Evolutionary conservation across 257 asterid genomes (phyloP), one percentile per base, ranked within the genome.

Genomic region (Nyctanthes arbortristis): DNA sequence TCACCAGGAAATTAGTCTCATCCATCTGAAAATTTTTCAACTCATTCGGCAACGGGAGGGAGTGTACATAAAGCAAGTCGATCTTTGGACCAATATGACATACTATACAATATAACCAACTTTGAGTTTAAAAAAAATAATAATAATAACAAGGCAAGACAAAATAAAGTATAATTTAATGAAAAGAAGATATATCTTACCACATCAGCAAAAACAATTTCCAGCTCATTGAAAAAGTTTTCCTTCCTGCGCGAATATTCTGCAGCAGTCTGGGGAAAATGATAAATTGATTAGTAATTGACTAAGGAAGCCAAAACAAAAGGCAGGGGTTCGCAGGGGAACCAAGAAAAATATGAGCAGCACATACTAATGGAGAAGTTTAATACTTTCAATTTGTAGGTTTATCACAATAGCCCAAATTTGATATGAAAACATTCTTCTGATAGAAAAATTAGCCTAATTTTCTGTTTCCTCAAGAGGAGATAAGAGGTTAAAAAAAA

Each of bases 201-300:
- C 96, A 92, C 97, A 71, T 92, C 97, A 28, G 97, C 97, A 67
- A 79, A 72, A 36, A 92, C 97, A 68, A 92, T 71, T 78, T 92
- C 97, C 75, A 92, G 76, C 87, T 92, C 97, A 2, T 92, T 87
- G 86, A 92, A 92, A 57, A 92, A 92, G 83, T 87, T 92, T 61
- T 92, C 97, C 82, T 83, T 80, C 63, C 96, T 89, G 4, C 88
- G 81, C 73, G 82, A 83, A 70, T 92, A 89, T 67, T 92, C 97
- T 65, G 97, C 97, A 33, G 95, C 96, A 54, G 97, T 89, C 97
- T 92, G 82, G 9, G 69, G 58, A 68, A 49, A 70, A 14, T 66
- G 31, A 67, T 20, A n/a, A 6, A 65, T n/a, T n/a, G n/a, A 71
- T 58, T 59, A 13, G 60, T 7, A 34, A 61, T 22, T 28, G 67